Percentiles rank a stretch among this genome's conserved stretches.
Evolutionary conservation across 179 eudicot genomes (phyloP).

Genomic region (Camellia oleifera): DNA sequence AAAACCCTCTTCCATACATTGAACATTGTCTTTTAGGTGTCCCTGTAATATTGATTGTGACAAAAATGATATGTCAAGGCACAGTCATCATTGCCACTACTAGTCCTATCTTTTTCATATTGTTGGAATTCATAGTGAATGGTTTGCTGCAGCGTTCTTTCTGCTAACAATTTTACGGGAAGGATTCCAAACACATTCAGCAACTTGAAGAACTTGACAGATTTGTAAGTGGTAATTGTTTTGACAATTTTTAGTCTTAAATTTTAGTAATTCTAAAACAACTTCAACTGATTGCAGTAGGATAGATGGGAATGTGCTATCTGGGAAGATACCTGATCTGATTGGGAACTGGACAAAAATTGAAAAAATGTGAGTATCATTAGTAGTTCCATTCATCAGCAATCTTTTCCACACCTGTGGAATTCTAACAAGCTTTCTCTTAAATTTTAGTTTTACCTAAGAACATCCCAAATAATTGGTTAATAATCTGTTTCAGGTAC

Average conservation of each 20-base stretch:
- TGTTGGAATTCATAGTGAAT: not conserved
- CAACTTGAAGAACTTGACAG: conserved; percentile 18
- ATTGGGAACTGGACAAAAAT: too few species aligned
- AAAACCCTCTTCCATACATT: not conserved
- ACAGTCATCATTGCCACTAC: not conserved
- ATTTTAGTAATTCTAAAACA: conserved; percentile 5
- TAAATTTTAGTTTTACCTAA: too few species aligned
- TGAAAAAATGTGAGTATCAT: too few species aligned
- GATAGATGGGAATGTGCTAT: conserved; percentile 55
- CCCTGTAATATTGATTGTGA: not conserved
- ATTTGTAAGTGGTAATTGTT: conserved; percentile 43
- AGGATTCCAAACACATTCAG: conserved; percentile 51
- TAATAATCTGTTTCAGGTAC: too few species aligned
- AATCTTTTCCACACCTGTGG: too few species aligned
- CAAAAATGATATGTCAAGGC: not conserved
- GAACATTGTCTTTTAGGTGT: not conserved
- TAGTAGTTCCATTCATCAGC: too few species aligned
- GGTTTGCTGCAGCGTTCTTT: conserved; percentile 45
- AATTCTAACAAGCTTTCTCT: too few species aligned
- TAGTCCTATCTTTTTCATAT: not conserved
- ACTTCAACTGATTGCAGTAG: conserved; percentile 42
- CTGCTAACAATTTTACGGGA: conserved; percentile 70
- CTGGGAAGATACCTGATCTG: too few species aligned
- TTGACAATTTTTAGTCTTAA: not conserved
- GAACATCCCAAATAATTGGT: too few species aligned